Percentiles rank a stretch among this genome's conserved stretches.
These are phyloP conservation scores for Graphiopsis chlorocephala DNA, from an alignment of 2,329 filamentous ascomycete genomes.

Conservation along the genomic window DNA sequence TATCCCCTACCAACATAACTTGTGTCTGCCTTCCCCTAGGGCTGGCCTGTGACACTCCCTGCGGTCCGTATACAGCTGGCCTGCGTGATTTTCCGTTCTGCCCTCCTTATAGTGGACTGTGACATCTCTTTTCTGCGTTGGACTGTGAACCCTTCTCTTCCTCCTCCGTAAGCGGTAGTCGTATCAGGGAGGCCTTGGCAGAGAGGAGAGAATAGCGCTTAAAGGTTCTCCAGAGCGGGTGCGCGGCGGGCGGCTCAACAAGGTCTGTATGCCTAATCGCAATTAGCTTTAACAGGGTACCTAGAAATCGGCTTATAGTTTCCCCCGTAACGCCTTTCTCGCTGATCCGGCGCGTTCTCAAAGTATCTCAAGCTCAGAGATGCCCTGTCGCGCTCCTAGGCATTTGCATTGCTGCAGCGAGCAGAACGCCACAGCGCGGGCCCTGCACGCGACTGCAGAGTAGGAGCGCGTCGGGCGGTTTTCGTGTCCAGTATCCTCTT, in stretches of 20 bases:
- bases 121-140: neutral
- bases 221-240: neutral
- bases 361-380: neutral
- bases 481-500: slow-evolving; percentile 8
- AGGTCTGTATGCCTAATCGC: neutral
- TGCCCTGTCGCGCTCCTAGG: neutral
- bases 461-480: neutral
- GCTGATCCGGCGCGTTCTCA: neutral
- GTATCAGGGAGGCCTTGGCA: neutral
- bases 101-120: neutral
- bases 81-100: neutral
- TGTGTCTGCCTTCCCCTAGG: neutral
- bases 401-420: neutral
- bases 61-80: neutral
- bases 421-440: slow-evolving; percentile 4
- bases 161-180: neutral
- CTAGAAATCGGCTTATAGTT: neutral
- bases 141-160: neutral
- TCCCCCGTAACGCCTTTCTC: neutral
- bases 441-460: neutral
- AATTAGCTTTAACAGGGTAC: neutral
- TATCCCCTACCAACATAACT: neutral
- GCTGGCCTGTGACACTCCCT: neutral
- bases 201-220: neutral
- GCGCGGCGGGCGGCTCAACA: neutral